Evolutionary conservation across 495 filamentous ascomycete genomes (phyloP), one percentile per base, ranked within the genome.

Genomic region (Daldinia loculata): DNA sequence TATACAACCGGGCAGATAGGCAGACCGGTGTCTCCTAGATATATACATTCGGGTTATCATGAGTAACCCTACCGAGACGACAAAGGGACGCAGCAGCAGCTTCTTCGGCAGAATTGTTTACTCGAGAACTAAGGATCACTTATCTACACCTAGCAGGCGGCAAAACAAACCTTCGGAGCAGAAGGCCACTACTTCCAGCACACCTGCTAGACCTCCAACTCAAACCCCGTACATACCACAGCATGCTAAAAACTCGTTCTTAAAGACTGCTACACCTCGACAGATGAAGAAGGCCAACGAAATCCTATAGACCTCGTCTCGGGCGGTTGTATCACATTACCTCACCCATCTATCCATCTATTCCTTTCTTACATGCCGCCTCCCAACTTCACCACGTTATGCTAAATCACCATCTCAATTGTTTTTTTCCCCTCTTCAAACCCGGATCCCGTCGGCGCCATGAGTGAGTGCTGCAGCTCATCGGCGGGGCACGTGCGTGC

Each of bases 171-270:
- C 58, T 12, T 22, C 59, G 2, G 38, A 53, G 36, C 41, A 29
- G 24, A 29, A 55, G 19, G 12, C 26, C 8, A 24, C 51, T n/a
- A 27, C 9, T 14, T 30, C 41, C 0, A n/a, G 19, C 19, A 26
- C 53, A 34, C n/a, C 17, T 0, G 11, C 43, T 17, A 0, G 17
- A 52, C 30, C 51, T 3, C 38, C 63, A 6, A 22, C n/a, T 34
- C 63, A 30, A 15, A n/a, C 19, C 0, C 57, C 72, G 12, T 74
- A 82, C 60, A 68, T 65, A 4, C 84, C 83, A 24, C 78, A 76
- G 1, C 80, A 86, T 52, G 80, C 84, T 4, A 78, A 71, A 6
- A 59, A 72, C 6, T 79, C 82, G n/a, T 80, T 79, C 69, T 66
- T 83, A 17, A 78, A 70, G 65, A 84, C 83, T 0, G 76, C 82